A percentile compares a stretch with the other conserved stretches of the same genome.
phyloP scores from a whole-genome alignment of 805 yeast genomes.

The Scheffersomyces coipomensis region DNA sequence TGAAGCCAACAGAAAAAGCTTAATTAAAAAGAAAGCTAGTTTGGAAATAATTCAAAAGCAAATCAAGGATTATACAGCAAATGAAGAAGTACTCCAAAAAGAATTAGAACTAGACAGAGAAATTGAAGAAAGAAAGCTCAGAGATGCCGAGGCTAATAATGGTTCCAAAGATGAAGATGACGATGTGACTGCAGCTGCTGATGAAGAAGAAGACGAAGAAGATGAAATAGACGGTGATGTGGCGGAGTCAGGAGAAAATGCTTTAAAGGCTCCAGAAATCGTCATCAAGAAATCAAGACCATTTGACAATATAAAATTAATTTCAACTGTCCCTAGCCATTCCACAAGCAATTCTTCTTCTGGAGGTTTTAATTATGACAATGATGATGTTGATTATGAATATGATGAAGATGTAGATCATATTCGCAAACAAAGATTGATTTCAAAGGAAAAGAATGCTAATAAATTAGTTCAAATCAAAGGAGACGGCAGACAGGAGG shows the following conservation, averaged over 20 bases:
- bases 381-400: slow-evolving; percentile 10
- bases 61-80: slow-evolving; percentile 6
- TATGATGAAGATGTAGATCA: slow-evolving; percentile 13
- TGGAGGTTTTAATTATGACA: neutral
- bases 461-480: slow-evolving; percentile 23
- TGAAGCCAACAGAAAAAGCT: slow-evolving; percentile 12
- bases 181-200: slow-evolving; percentile 3
- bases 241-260: neutral
- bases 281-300: neutral
- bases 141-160: slow-evolving; percentile 1
- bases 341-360: no score
- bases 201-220: slow-evolving; percentile 1
- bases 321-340: no score
- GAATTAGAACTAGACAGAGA: slow-evolving; percentile 6
- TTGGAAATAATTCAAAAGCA: slow-evolving; percentile 15
- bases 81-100: slow-evolving; percentile 3
- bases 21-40: slow-evolving; percentile 9
- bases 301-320: neutral
- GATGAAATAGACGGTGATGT: slow-evolving; percentile 3
- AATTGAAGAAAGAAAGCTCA: slow-evolving; percentile 1
- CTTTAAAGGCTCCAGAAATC: neutral
- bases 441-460: slow-evolving; percentile 20
- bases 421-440: slow-evolving; percentile 22
- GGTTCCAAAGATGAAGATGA: slow-evolving; percentile 3
- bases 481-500: slow-evolving; percentile 18